Base-by-base conservation (phyloP, 306 rosid genomes). In the Vigna nakashimae region DNA sequence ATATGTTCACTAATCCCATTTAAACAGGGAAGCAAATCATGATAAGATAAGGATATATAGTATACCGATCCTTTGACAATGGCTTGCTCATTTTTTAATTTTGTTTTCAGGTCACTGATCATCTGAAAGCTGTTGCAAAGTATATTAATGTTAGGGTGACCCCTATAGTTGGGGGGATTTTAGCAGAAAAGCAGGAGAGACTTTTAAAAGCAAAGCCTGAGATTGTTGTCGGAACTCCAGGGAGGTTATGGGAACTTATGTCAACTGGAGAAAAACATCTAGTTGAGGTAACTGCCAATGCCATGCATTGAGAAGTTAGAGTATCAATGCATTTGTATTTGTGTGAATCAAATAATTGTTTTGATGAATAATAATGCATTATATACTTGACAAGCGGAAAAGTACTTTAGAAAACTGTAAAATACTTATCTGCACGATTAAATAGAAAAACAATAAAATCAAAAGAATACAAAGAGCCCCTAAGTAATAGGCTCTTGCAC, bases 181-280 rank as follows among this genome's bases (percentile, higher is more conserved):
- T 94, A 69, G 77, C 90, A 11, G 94, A 95, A 83, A 95, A 95
- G 65, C 99, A 95, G 89, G 96, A 87, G 71, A 89, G 99, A 79
- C 96, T 91, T 78, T 82, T 95, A 65, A 91, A 82, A 82, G 70
- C 73, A 65, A 91, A 87, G 83, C 98, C 99, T 63, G 97, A 92
- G 91, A 84, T 95, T 87, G 67, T 95, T 84, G 98, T 95, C 16
- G 98, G 96, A 43, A 95, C 98, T 79, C 99, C 99, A 3, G 99
- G 99, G 77, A 88, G 99, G 85, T 87, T 95, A 65, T 92, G 99
- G 99, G 97, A 92, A 78, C 96, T 92, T 79, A 91, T 91, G 92
- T 92, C 97, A 48, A 86, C 88, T 36, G 98, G 99, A 75, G 97
- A 91, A 60, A 86, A 65, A 58, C 98, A 95, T 87, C 91, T 92